Conservation (phyloP, 495 filamentous ascomycete genomes). For the Penicillium verhagenii region DNA sequence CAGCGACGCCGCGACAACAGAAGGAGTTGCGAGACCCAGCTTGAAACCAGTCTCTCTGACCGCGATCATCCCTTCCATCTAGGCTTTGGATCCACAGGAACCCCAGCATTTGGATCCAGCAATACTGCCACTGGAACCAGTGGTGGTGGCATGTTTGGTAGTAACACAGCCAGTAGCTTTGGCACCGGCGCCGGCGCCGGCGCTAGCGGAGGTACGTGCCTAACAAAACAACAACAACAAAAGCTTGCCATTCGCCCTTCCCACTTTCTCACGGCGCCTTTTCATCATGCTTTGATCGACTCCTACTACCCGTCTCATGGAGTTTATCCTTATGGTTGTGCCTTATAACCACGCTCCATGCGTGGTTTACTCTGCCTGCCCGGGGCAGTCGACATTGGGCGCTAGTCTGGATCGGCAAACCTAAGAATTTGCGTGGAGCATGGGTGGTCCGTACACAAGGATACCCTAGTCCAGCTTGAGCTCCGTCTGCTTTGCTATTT, state of each 20-base stretch:
- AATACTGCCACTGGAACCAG: conserved; percentile 26
- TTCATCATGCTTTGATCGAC: neutral
- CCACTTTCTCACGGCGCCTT: neutral
- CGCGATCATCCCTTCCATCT: conserved; percentile 42
- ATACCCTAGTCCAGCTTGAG: neutral
- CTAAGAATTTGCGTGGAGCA: neutral
- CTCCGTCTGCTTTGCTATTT: neutral
- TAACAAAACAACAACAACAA: conserved; percentile 23
- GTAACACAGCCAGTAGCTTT: conserved; percentile 50
- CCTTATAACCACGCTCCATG: neutral
- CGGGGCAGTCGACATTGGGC: neutral
- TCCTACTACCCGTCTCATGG: neutral
- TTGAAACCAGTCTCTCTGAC: conserved; percentile 44
- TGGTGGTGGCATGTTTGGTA: conserved; percentile 46
- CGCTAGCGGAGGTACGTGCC: conserved; percentile 59
- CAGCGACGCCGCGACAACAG: conserved; percentile 41
- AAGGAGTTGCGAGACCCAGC: conserved; percentile 36
- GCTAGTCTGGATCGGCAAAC: neutral
- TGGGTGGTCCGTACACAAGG: neutral
- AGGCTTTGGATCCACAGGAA: conserved; percentile 58
- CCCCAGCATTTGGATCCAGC: conserved; percentile 38
- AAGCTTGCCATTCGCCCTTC: conserved; percentile 34
- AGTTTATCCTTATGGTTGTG: neutral
- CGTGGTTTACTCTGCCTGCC: neutral
- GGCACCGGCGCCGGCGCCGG: conserved; percentile 55